Percentiles rank a stretch among this genome's conserved stretches.
Conservation (phyloP, 371 early-diverging fungal species). For the Amoeboaphelidium protococcarum region DNA sequence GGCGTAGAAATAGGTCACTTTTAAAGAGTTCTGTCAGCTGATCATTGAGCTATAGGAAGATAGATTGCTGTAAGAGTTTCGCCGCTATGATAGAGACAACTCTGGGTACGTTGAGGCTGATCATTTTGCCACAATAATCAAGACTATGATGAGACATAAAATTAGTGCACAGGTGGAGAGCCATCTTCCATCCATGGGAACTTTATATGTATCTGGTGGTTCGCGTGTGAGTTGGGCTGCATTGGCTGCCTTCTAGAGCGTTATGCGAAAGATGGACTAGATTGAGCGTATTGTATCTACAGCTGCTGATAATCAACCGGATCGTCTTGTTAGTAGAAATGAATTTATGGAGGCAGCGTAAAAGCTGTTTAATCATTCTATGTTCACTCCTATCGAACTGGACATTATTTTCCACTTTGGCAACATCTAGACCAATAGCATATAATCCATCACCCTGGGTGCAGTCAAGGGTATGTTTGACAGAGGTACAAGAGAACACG, state of each 20-base stretch:
- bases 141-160: constrained; percentile 34
- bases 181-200: constrained; percentile 33
- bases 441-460: constrained; percentile 1
- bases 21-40: constrained; percentile 51
- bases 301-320: constrained; percentile 22
- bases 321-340: constrained; percentile 26
- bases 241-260: constrained; percentile 40
- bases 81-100: constrained; percentile 26
- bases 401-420: constrained; percentile 55
- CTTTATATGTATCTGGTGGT: constrained; percentile 16
- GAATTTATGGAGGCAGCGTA: constrained; percentile 32
- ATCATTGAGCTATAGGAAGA: constrained; percentile 47
- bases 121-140: constrained; percentile 31
- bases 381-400: constrained; percentile 56
- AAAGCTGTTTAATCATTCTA: constrained; percentile 25
- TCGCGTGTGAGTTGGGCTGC: constrained; percentile 18
- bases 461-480: constrained; percentile 5
- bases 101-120: constrained; percentile 35
- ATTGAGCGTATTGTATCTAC: constrained; percentile 29
- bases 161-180: constrained; percentile 36
- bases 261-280: constrained; percentile 40
- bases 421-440: constrained; percentile 6
- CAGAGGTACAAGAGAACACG: too few relatives aligned
- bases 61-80: constrained; percentile 45
- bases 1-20: constrained; percentile 24